Evolutionary conservation across 2,329 filamentous ascomycete species (phyloP), one percentile per base, ranked within the genome.

Genomic region (Bipolaris zeicola): DNA sequence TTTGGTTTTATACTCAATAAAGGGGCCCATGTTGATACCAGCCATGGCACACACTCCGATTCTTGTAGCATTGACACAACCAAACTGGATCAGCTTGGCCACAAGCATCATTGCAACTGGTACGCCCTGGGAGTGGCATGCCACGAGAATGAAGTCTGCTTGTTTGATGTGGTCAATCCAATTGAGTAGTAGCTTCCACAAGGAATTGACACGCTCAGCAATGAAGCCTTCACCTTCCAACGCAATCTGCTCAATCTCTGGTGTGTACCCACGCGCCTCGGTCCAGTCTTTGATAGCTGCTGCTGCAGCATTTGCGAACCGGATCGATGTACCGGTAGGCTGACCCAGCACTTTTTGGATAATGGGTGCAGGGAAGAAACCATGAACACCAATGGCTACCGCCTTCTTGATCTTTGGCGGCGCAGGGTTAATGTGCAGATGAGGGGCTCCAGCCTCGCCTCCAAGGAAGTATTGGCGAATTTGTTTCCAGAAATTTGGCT

Each of bases 201-300:
- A 79, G 37, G 96, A 90, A 58, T 96, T 90, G 1, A 98, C 92
- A 6, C 95, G 85, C 61, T 98, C 93, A 2, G 85, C 85, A 44
- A 99, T 95, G 73, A 91, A 92, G 22, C 95, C 95, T 77, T 99
- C 95, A 20, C 94, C 94, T 77, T 99, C 95, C 0, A 99, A 83
- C 0, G 94, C 92, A 13, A 98, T 90, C 72, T 96, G 97, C 70
- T 97, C 92, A 52, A 99, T 91, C 65, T 96, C 89, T 60, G 92
- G 89, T 2, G 82, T 79, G 58, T 88, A 92, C 0, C 90, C 89
- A 8, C 62, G 72, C 11, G 81, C 81, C 50, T 91, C 86, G 0
- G 91, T 86, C 91, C 93, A 99, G 57, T 88, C 84, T 55, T 89
- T 85, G 66, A 99, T 94, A 1, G 91, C 89, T 37, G 90, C 87